Evolutionary conservation across 805 yeast genomes (phyloP).

Genomic region (Saccharomycopsis sp.): DNA sequence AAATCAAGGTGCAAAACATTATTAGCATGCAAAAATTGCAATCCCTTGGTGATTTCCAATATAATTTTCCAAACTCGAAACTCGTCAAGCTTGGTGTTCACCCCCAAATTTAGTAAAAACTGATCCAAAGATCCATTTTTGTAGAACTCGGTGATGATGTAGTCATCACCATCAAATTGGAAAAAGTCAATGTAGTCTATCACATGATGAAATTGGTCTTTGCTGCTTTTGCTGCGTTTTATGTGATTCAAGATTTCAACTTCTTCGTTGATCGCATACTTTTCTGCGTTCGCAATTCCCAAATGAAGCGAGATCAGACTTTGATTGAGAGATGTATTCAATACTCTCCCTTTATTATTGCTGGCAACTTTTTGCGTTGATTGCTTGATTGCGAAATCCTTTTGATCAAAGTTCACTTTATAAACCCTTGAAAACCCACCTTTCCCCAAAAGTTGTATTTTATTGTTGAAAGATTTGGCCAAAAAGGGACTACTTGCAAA

Average conservation of each 20-base stretch:
- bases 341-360: neutral
- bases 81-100: conserved; percentile 75
- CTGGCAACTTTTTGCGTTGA: conserved; percentile 6
- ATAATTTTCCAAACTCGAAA: conserved; percentile 97
- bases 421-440: conserved; percentile 91
- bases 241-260: conserved; percentile 28
- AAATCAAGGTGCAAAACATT: conserved; percentile 78
- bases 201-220: conserved; percentile 64
- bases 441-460: conserved; percentile 62
- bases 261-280: conserved; percentile 24
- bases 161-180: conserved; percentile 68
- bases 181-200: conserved; percentile 76
- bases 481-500: conserved; percentile 35
- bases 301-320: conserved; percentile 15
- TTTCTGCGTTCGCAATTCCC: conserved; percentile 5
- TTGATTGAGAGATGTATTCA: conserved; percentile 11
- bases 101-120: conserved; percentile 70
- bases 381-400: conserved; percentile 68
- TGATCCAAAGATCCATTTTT: conserved; percentile 86
- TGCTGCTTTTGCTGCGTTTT: conserved; percentile 24
- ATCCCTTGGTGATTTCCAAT: conserved; percentile 72
- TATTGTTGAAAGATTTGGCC: conserved; percentile 40
- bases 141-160: conserved; percentile 91
- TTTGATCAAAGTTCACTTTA: conserved; percentile 58
- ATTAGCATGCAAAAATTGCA: conserved; percentile 67